These are phyloP conservation scores for Trichoderma atrobrunneum DNA, from an alignment of 2,329 filamentous ascomycete genomes.

Conservation along the genomic window DNA sequence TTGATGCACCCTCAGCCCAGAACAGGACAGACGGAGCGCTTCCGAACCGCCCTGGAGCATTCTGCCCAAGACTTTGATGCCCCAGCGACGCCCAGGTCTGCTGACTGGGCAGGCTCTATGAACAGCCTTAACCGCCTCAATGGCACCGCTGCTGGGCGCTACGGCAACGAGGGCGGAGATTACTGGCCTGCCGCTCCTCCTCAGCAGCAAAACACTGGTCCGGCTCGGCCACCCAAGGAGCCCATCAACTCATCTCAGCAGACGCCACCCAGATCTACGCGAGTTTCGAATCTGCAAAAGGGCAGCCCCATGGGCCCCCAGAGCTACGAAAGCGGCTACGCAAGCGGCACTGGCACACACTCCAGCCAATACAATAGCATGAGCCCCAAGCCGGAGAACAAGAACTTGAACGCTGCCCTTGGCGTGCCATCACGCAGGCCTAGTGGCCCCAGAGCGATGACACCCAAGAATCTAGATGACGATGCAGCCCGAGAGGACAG, in stretches of 20 bases:
- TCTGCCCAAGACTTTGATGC: slow-evolving; percentile 67
- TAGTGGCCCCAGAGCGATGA: slow-evolving; percentile 61
- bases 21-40: slow-evolving; percentile 69
- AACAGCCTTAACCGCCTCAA: slow-evolving; percentile 56
- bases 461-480: slow-evolving; percentile 51
- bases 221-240: slow-evolving; percentile 62
- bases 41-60: slow-evolving; percentile 69
- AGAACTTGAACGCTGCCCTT: slow-evolving; percentile 53
- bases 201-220: slow-evolving; percentile 38
- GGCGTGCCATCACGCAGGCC: slow-evolving; percentile 53
- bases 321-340: slow-evolving; percentile 54
- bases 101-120: slow-evolving; percentile 61
- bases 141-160: slow-evolving; percentile 44
- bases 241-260: slow-evolving; percentile 46
- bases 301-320: slow-evolving; percentile 56
- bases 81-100: slow-evolving; percentile 57
- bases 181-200: slow-evolving; percentile 47
- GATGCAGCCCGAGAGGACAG: slow-evolving; percentile 47
- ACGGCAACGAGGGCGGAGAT: slow-evolving; percentile 44
- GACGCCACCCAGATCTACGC: slow-evolving; percentile 47
- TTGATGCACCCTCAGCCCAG: slow-evolving; percentile 77
- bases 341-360: slow-evolving; percentile 45
- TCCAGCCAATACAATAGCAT: slow-evolving; percentile 53
- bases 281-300: slow-evolving; percentile 52
- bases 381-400: slow-evolving; percentile 56